Base-by-base conservation (phyloP, 2,329 filamentous ascomycete genomes). In the Neopestalotiopsis rosae region DNA sequence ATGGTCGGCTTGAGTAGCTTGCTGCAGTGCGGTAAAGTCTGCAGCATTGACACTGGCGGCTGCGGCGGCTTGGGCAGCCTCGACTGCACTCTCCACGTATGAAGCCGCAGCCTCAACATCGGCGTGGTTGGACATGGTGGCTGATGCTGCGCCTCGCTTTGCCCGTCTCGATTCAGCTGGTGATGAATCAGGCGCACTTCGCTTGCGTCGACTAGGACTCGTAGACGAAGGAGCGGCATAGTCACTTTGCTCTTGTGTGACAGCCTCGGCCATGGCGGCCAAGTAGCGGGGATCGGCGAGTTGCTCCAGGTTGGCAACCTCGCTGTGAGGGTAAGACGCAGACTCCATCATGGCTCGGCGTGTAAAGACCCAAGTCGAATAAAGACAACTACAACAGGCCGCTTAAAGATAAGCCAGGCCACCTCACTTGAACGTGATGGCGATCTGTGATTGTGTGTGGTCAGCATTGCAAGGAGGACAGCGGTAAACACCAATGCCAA, bases 11-110 rank as follows among this genome's bases (percentile, higher is more conserved):
- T 6, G 6, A 5, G 86, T 81, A 10, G 87, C 87, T 74, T 88
- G 87, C 71, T 88, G 86, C 5, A 89, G 82, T 40, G 87, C 87
- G 71, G 82, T 85, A 73, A 89, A 88, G 72, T 89, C 87, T 69
- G 86, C 85, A 34, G 86, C 84, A 38, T 83, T 85, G 64, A 86
- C 83, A 20, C 76, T 78, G n/a, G 77, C 77, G 20, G 78, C 77
- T 5, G 78, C 77, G 20, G 80, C 80, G 14, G 80, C 81, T 63
- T 82, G 81, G 5, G 82, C 82, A 10, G 80, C 78, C 69, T 87
- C 86, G 34, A 88, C 84, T 58, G 85, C 83, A 72, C 81, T 86
- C 71, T 89, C 86, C 40, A 89, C 86, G 73, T 88, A 89, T 30
- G 59, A 62, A 14, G 86, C 82, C 2, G 85, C 81, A 28, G 85